These are phyloP conservation scores for Boletus vermiculosoides DNA, from an alignment of 768 basidiomycete species.

Conservation along the genomic window DNA sequence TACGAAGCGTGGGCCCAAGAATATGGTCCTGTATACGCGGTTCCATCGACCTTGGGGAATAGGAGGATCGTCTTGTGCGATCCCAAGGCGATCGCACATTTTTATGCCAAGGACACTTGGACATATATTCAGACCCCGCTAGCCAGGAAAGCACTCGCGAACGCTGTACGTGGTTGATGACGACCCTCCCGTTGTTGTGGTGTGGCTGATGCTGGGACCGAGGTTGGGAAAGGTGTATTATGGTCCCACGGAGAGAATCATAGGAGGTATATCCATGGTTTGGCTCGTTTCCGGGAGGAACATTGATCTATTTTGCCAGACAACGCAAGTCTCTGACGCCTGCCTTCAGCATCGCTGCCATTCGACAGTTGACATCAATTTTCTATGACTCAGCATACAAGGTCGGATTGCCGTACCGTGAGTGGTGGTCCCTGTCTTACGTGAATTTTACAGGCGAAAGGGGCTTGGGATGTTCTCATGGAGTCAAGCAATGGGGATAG, in stretches of 20 bases:
- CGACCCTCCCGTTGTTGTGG: too few species aligned
- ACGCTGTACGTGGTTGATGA: not conserved
- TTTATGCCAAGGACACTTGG: not conserved
- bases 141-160: not conserved
- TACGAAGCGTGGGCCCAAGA: not conserved
- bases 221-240: not conserved
- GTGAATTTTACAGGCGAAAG: not conserved
- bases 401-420: not conserved
- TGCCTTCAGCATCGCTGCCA: not conserved
- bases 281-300: not conserved
- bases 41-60: not conserved
- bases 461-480: not conserved
- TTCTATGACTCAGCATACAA: not conserved
- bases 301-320: not conserved
- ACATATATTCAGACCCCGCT: not conserved
- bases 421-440: not conserved
- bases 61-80: not conserved
- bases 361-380: not conserved
- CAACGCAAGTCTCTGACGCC: not conserved
- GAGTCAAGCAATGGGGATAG: not conserved
- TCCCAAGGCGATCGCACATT: not conserved
- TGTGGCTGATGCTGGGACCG: not conserved
- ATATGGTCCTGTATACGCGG: not conserved
- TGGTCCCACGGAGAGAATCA: not conserved
- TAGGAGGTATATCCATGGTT: not conserved